These are phyloP conservation scores for Fraxinus cuspidata DNA, from an alignment of 257 asterid species.

Conservation along the genomic window DNA sequence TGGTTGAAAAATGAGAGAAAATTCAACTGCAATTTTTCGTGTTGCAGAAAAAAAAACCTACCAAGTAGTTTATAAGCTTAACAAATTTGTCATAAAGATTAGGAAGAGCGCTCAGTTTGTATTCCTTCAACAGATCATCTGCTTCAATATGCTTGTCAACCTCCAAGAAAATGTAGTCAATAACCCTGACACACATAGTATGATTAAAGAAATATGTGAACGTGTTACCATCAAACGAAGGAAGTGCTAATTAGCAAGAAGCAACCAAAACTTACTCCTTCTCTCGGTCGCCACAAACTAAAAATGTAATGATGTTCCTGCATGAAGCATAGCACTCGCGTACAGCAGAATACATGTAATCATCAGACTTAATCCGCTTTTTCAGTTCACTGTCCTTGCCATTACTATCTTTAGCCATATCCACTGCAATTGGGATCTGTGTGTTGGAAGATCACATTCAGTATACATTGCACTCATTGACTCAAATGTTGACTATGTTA, in stretches of 20 bases:
- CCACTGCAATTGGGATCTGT: conserved; percentile 97
- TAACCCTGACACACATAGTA: conserved; percentile 58
- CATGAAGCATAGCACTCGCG: conserved; percentile 95
- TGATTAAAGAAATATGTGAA: conserved; percentile 11
- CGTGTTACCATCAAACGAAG: neutral
- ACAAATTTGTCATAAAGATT: conserved; percentile 83
- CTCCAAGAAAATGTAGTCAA: conserved; percentile 77
- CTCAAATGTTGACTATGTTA: conserved; percentile 7
- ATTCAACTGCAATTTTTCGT: conserved; percentile 4
- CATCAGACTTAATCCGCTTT: conserved; percentile 80
- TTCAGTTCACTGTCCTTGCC: conserved; percentile 89
- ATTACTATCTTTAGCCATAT: conserved; percentile 97
- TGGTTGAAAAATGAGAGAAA: conserved; percentile 5
- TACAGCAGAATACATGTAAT: conserved; percentile 92
- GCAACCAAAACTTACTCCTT: conserved; percentile 60
- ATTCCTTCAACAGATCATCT: conserved; percentile 61
- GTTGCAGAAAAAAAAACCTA: conserved; percentile 37
- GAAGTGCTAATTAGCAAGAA: conserved; percentile 12
- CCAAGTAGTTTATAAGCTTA: conserved; percentile 93
- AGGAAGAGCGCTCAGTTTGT: conserved; percentile 83
- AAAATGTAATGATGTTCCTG: conserved; percentile 66
- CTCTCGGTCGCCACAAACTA: conserved; percentile 76
- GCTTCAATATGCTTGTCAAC: conserved; percentile 75
- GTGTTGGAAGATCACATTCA: conserved; percentile 25
- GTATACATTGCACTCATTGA: conserved; percentile 6